Conservation (phyloP, 129 eudicot genomes). For the Lactuca saligna region DNA sequence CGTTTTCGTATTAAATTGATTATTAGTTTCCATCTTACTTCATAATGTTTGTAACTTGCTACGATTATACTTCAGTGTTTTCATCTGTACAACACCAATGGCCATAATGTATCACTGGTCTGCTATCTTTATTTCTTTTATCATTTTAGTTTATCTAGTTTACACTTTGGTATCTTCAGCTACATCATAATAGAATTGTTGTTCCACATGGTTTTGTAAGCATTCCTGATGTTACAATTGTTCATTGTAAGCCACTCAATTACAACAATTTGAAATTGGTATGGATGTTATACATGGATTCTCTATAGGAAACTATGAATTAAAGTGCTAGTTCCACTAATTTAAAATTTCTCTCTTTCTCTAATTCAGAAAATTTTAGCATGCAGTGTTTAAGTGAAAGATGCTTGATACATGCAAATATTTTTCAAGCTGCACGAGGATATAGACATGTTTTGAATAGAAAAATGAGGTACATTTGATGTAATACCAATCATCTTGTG, state of each 20-base stretch:
- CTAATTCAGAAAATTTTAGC: constrained; percentile 30
- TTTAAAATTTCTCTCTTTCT: constrained; percentile 8
- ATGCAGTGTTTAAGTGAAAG: constrained; percentile 70
- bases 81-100: neutral
- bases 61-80: neutral
- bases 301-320: neutral
- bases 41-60: neutral
- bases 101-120: neutral
- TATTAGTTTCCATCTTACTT: constrained; percentile 1
- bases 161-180: neutral
- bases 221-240: neutral
- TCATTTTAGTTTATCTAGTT: neutral
- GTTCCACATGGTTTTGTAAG: neutral
- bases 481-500: constrained; percentile 5
- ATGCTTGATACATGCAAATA: constrained; percentile 50
- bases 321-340: constrained; percentile 6
- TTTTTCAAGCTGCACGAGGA: constrained; percentile 64
- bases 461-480: constrained; percentile 57
- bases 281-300: neutral
- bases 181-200: neutral
- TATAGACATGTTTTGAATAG: constrained; percentile 49
- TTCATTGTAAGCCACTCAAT: neutral
- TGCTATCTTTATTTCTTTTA: neutral
- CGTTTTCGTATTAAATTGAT: constrained; percentile 1
- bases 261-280: no score